A percentile compares a stretch with the other conserved stretches of the same genome.
phyloP scores from a whole-genome alignment of 495 filamentous ascomycete species.

The Penicillium ochrochloron region DNA sequence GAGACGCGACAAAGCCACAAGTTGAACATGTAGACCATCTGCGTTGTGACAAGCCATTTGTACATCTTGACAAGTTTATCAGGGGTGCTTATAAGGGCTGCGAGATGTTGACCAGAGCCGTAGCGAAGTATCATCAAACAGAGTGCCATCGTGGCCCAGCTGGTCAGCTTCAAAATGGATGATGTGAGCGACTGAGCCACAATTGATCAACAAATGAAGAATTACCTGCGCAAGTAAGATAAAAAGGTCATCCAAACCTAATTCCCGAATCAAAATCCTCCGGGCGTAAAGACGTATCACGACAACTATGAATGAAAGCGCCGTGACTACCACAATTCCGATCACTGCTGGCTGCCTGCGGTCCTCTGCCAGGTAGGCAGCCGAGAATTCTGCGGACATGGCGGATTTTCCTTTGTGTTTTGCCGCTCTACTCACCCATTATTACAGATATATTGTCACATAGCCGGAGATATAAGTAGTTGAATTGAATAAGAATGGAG shows the following conservation, averaged over 20 bases:
- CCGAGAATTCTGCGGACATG: neutral
- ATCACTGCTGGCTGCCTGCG: slow-evolving; percentile 17
- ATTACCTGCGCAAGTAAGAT: slow-evolving; percentile 4
- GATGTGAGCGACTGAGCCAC: neutral
- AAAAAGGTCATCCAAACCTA: neutral
- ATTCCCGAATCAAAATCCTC: neutral
- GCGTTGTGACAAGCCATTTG: slow-evolving; percentile 23
- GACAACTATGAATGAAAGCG: slow-evolving; percentile 13
- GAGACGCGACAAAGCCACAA: slow-evolving; percentile 31
- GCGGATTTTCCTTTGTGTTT: neutral
- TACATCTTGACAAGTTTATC: slow-evolving; percentile 19
- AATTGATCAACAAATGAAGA: neutral
- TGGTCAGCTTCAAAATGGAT: neutral
- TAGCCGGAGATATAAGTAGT: neutral
- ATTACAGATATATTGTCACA: neutral
- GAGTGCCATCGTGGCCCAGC: slow-evolving; percentile 5
- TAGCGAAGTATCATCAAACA: slow-evolving; percentile 6
- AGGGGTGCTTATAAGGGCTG: slow-evolving; percentile 1
- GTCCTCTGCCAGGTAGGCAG: slow-evolving; percentile 16
- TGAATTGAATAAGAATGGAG: neutral
- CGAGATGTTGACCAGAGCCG: slow-evolving; percentile 5
- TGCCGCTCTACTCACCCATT: neutral
- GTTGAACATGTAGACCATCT: slow-evolving; percentile 28
- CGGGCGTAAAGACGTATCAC: neutral
- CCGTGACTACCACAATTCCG: slow-evolving; percentile 19